Percentiles rank a stretch among this genome's conserved stretches.
Evolutionary conservation across 768 basidiomycete species (phyloP).

Genomic region (Favolaschia claudopus): DNA sequence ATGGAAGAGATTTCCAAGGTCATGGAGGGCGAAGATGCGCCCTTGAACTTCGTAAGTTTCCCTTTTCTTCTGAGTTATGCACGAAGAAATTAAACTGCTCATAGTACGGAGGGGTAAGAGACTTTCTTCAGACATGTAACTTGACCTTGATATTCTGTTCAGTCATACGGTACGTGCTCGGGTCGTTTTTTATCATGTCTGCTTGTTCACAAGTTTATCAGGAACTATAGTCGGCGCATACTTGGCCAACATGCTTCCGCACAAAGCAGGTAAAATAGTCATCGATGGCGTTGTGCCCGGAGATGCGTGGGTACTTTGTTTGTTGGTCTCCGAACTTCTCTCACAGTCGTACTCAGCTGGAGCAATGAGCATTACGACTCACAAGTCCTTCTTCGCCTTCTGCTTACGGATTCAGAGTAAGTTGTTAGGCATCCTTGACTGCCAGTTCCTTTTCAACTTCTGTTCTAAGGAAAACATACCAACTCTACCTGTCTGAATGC

Average conservation of each 20-base stretch:
- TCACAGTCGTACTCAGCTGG: slow-evolving; percentile 14
- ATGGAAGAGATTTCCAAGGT: slow-evolving; percentile 26
- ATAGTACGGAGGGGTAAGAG: slow-evolving; percentile 20
- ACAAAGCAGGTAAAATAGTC: slow-evolving; percentile 25
- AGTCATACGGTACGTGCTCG: slow-evolving; percentile 23
- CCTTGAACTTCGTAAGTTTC: slow-evolving; percentile 20
- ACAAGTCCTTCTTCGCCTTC: slow-evolving; percentile 17
- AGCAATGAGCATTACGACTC: slow-evolving; percentile 22
- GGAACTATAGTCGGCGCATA: slow-evolving; percentile 21
- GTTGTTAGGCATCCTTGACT: background rate
- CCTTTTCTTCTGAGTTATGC: background rate
- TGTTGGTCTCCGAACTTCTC: background rate
- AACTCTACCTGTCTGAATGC: slow-evolving; percentile 20
- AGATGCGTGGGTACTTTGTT: slow-evolving; percentile 7
- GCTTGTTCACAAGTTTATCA: background rate
- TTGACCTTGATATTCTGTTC: background rate
- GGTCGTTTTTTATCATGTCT: background rate
- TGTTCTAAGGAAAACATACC: slow-evolving; percentile 27
- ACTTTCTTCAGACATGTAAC: background rate
- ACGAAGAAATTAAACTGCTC: background rate
- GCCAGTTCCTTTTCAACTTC: too few relatives aligned
- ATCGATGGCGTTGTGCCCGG: slow-evolving; percentile 23
- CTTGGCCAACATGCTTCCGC: slow-evolving; percentile 25
- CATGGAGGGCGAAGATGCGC: slow-evolving; percentile 16
- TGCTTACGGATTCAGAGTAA: slow-evolving; percentile 23